Evolutionary conservation across 169 alveolate species (phyloP).

Genomic region (Eimeria brunetti): DNA sequence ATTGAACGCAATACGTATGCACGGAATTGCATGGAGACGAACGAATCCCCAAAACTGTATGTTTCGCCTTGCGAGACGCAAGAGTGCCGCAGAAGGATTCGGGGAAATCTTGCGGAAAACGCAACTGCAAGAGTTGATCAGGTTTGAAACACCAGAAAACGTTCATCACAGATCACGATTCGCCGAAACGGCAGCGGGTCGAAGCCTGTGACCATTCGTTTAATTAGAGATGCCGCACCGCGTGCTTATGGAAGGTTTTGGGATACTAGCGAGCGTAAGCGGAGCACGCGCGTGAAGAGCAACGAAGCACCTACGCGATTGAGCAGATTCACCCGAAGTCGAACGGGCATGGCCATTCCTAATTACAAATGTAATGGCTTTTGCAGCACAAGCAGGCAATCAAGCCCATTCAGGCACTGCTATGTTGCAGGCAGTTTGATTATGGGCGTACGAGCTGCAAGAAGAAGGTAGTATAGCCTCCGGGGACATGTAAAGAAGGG

Average conservation of each 20-base stretch:
- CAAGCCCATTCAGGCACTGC: background rate
- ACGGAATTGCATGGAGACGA: background rate
- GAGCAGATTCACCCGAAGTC: background rate
- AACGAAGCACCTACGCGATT: background rate
- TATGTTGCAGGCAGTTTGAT: background rate
- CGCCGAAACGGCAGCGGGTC: background rate
- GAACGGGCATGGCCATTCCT: background rate
- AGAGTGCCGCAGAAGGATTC: background rate
- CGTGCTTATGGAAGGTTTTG: too few relatives aligned
- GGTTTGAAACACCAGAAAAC: background rate
- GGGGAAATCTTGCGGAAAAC: background rate
- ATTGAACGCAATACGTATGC: background rate
- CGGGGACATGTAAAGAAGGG: background rate
- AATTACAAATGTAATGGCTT: background rate
- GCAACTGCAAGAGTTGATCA: background rate
- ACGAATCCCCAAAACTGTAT: background rate
- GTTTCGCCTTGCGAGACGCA: background rate
- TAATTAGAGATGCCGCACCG: background rate
- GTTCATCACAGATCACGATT: background rate
- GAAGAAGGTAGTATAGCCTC: background rate
- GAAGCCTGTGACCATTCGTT: background rate
- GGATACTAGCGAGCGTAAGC: background rate
- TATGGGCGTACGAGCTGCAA: background rate
- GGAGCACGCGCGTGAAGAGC: background rate
- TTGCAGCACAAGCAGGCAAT: background rate